Evolutionary conservation across 495 filamentous ascomycete genomes (phyloP).

Genomic region (Xylaria flabelliformis): DNA sequence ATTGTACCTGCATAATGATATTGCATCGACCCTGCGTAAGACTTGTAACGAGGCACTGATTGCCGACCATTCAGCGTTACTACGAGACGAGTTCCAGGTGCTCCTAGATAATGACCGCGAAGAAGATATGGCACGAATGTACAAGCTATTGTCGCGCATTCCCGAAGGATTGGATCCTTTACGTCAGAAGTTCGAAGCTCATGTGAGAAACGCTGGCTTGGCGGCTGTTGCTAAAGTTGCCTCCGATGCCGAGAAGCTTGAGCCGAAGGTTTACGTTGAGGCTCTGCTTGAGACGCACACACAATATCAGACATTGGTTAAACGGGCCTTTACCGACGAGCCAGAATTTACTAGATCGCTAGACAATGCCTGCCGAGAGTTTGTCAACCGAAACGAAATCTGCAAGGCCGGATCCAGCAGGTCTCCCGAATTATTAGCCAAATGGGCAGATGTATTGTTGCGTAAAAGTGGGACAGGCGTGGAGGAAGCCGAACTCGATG

Average conservation of each 20-base stretch:
- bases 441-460: conserved; percentile 92
- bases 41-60: conserved; percentile 90
- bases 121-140: conserved; percentile 96
- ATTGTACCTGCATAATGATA: conserved; percentile 90
- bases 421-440: conserved; percentile 92
- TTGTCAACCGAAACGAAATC: conserved; percentile 95
- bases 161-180: conserved; percentile 92
- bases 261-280: conserved; percentile 96
- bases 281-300: conserved; percentile 93
- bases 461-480: conserved; percentile 90
- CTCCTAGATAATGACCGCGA: conserved; percentile 94
- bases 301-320: conserved; percentile 88
- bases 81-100: conserved; percentile 95
- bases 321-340: conserved; percentile 91
- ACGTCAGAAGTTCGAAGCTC: conserved; percentile 85
- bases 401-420: conserved; percentile 91
- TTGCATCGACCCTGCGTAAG: conserved; percentile 80
- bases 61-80: conserved; percentile 77
- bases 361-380: conserved; percentile 96
- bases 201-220: conserved; percentile 88
- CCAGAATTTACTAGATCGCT: conserved; percentile 96
- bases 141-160: conserved; percentile 87
- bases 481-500: conserved; percentile 92
- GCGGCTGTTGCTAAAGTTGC: conserved; percentile 91
- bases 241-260: conserved; percentile 84